Evolutionary conservation across 768 basidiomycete genomes (phyloP).

Genomic region (Trametes cingulata): DNA sequence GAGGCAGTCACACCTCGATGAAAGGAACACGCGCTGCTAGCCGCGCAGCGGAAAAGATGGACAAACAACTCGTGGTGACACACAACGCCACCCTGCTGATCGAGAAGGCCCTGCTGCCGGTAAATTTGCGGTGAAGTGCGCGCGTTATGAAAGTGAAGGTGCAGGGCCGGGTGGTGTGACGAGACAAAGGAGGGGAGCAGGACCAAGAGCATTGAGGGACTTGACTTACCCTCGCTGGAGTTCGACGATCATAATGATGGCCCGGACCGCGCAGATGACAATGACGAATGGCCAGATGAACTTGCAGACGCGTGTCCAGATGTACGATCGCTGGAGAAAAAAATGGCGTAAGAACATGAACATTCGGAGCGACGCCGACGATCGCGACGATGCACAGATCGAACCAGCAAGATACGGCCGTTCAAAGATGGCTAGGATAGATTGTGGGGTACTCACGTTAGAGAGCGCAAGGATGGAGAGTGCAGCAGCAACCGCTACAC

Average conservation of each 20-base stretch:
- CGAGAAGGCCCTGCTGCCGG: slow-evolving; percentile 13
- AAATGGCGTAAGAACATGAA: neutral
- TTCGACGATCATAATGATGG: slow-evolving; percentile 72
- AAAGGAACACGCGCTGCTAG: slow-evolving; percentile 18
- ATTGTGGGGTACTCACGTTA: slow-evolving; percentile 48
- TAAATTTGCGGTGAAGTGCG: slow-evolving; percentile 4
- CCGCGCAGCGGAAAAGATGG: slow-evolving; percentile 16
- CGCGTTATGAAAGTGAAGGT: slow-evolving; percentile 17
- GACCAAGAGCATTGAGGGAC: slow-evolving; percentile 7
- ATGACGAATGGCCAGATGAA: slow-evolving; percentile 75
- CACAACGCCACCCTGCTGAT: slow-evolving; percentile 16
- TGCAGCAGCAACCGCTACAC: slow-evolving; percentile 49
- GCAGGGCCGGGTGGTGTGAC: slow-evolving; percentile 6
- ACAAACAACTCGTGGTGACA: slow-evolving; percentile 14
- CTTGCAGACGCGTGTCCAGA: slow-evolving; percentile 62
- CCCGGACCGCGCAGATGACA: slow-evolving; percentile 61
- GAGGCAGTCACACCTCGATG: slow-evolving; percentile 12
- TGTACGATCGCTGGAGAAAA: slow-evolving; percentile 62
- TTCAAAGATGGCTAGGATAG: slow-evolving; percentile 6
- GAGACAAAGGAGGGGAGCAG: slow-evolving; percentile 10
- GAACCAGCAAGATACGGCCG: neutral
- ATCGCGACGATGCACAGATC: neutral
- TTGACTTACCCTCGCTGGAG: slow-evolving; percentile 63
- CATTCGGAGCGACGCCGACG: neutral
- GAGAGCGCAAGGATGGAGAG: slow-evolving; percentile 61